These are phyloP conservation scores for Suhomyces terraborum DNA, from an alignment of 1,139 yeast genomes.

Conservation along the genomic window DNA sequence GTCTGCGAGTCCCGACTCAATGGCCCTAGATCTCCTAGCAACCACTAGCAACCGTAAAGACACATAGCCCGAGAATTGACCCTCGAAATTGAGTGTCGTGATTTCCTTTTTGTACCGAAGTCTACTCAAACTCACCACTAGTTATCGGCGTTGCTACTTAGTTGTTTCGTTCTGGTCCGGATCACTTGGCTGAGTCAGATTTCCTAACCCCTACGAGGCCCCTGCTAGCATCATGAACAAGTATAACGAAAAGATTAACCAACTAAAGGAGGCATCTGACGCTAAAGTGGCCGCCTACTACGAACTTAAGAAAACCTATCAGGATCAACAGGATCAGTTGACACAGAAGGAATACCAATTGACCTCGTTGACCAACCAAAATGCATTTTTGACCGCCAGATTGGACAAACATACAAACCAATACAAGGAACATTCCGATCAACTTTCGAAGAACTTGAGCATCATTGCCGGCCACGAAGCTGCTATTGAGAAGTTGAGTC, in stretches of 20 bases:
- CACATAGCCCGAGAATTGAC: conserved; percentile 1
- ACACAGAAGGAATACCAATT: conserved; percentile 22
- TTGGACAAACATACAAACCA: conserved; percentile 12
- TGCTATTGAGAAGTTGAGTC: conserved; percentile 8
- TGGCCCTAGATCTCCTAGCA: neutral
- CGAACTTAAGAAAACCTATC: conserved; percentile 17
- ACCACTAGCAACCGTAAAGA: conserved; percentile 1
- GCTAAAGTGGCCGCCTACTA: conserved; percentile 18
- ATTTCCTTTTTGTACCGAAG: too few relatives aligned
- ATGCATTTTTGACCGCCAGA: conserved; percentile 15
- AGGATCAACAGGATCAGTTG: conserved; percentile 16
- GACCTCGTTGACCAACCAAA: conserved; percentile 18
- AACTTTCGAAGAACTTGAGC: conserved; percentile 13
- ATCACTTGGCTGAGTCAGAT: neutral
- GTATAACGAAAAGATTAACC: conserved; percentile 19
- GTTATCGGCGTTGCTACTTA: neutral
- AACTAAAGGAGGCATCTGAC: conserved; percentile 18
- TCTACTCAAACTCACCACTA: too few relatives aligned
- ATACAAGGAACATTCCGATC: conserved; percentile 9
- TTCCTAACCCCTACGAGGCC: too few relatives aligned
- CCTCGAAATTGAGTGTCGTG: neutral
- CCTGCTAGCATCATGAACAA: conserved; percentile 19
- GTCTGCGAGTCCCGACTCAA: neutral
- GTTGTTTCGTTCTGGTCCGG: too few relatives aligned
- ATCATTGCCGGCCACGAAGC: conserved; percentile 10